These are phyloP conservation scores for Plasmopara viticola DNA, from an alignment of 352 stramenopile species.

Conservation along the genomic window DNA sequence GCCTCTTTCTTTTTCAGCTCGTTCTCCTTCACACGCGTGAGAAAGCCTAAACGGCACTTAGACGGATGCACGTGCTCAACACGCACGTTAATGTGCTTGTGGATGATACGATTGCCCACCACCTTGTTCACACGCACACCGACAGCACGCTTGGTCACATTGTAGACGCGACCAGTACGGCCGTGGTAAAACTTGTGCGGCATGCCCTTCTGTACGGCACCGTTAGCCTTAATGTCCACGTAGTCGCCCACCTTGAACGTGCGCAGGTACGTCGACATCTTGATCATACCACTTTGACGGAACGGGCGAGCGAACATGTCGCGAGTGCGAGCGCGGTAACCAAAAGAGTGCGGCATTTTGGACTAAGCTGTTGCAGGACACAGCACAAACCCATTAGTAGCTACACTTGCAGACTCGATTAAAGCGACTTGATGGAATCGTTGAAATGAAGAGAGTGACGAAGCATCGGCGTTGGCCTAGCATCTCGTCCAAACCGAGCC, in stretches of 20 bases:
- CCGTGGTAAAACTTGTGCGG: constrained; percentile 99
- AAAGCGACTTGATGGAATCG: constrained; percentile 1
- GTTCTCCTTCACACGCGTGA: constrained; percentile 97
- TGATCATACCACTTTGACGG: constrained; percentile 93
- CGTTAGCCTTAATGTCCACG: constrained; percentile 99
- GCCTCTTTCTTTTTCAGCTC: constrained; percentile 97
- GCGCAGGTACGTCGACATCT: constrained; percentile 96
- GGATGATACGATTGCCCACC: constrained; percentile 96
- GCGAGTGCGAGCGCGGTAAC: constrained; percentile 97
- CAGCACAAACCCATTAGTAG: constrained; percentile 19
- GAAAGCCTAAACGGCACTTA: constrained; percentile 98
- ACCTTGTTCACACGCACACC: constrained; percentile 99
- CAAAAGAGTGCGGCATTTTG: constrained; percentile 98
- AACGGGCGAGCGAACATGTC: constrained; percentile 99
- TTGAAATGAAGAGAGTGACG: constrained; percentile 1
- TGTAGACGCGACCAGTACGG: constrained; percentile 98
- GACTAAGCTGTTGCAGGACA: constrained; percentile 27
- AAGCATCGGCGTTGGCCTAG: not conserved
- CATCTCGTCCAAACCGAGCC: too few relatives aligned
- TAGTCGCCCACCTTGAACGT: constrained; percentile 99
- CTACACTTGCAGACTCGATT: not conserved
- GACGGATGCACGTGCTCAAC: constrained; percentile 99
- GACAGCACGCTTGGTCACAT: constrained; percentile 98
- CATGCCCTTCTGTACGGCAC: constrained; percentile 99
- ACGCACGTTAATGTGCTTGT: constrained; percentile 99